A percentile compares a stretch with the other conserved stretches of the same genome.
These are phyloP conservation scores for Chytriomyces hyalinus DNA, from an alignment of 192 early-diverging fungal genomes.

Conservation along the genomic window DNA sequence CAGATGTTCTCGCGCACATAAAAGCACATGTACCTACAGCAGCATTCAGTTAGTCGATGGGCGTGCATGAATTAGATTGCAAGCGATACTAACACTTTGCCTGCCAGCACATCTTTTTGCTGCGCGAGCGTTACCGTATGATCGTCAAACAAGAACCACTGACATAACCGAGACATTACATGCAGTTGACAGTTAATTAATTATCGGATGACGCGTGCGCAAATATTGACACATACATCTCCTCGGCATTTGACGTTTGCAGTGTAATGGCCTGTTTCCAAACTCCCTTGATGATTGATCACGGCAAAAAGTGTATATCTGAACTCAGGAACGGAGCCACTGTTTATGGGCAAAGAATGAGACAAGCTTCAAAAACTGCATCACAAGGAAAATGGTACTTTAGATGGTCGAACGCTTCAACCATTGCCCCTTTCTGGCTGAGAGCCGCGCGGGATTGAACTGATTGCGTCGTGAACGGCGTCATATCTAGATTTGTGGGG, in stretches of 20 bases:
- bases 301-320: constrained; percentile 89
- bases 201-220: background rate
- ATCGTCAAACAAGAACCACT: constrained; percentile 94
- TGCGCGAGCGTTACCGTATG: constrained; percentile 71
- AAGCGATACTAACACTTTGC: constrained; percentile 49
- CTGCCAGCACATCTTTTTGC: constrained; percentile 77
- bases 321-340: constrained; percentile 66
- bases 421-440: constrained; percentile 18
- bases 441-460: constrained; percentile 45
- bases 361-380: background rate
- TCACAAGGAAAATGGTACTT: constrained; percentile 22
- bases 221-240: constrained; percentile 54
- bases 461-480: constrained; percentile 77
- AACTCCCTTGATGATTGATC: constrained; percentile 85
- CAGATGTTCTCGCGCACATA: constrained; percentile 59
- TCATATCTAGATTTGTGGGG: constrained; percentile 88
- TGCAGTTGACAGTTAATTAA: background rate
- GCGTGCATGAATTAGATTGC: background rate
- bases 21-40: constrained; percentile 85
- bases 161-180: background rate
- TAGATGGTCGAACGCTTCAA: constrained; percentile 26
- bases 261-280: constrained; percentile 97
- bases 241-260: constrained; percentile 78
- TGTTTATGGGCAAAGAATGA: constrained; percentile 11
- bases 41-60: constrained; percentile 11